Base-by-base conservation (phyloP, 768 basidiomycete species). In the Phanerodontia chrysosporium region DNA sequence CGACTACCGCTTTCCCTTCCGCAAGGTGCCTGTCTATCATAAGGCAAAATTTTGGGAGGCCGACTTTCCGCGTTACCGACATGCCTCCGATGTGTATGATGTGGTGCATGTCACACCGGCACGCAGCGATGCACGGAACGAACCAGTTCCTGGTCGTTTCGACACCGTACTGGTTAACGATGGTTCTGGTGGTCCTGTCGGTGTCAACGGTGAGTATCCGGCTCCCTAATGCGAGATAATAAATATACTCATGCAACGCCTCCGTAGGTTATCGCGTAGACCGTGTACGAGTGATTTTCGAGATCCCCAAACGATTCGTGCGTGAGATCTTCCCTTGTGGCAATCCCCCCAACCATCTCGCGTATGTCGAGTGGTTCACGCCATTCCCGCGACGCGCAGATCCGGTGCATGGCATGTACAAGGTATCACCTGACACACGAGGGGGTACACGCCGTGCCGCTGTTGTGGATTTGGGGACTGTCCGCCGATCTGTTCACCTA, bases 351-450 rank as follows among this genome's bases (percentile, higher is more conserved):
- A 21, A 53, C 0, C 63, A 70, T 56, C 59, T 74, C 1, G 72
- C 67, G 0, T 72, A 70, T 60, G 62, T 74, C 1, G 70, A 72
- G 51, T 71, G 69, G 69, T 73, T 70, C 48, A 62, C 66, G 0
- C 55, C 64, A 9, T 67, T 71, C 52, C 48, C 63, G 5, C 29
- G 39, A n/a, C n/a, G n/a, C 5, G 64, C 45, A 25, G 64, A 72
- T 18, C 55, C 32, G 1, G 53, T 69, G 35, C 66, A 66, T 36
- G 49, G 55, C 5, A n/a, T 77, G 49, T 74, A 69, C 60, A 68
- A 67, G 49, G 49, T 74, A 10, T 24, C 42, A 10, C 21, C 30
- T 7, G 18, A 29, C 9, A 36, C 39, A 12, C 3, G 42, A 14
- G n/a, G 44, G 16, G 54, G 54, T 2, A 21, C 14, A 25, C 53